Conservation (phyloP, 108 stramenopile genomes). For the Bacterosira constricta region DNA sequence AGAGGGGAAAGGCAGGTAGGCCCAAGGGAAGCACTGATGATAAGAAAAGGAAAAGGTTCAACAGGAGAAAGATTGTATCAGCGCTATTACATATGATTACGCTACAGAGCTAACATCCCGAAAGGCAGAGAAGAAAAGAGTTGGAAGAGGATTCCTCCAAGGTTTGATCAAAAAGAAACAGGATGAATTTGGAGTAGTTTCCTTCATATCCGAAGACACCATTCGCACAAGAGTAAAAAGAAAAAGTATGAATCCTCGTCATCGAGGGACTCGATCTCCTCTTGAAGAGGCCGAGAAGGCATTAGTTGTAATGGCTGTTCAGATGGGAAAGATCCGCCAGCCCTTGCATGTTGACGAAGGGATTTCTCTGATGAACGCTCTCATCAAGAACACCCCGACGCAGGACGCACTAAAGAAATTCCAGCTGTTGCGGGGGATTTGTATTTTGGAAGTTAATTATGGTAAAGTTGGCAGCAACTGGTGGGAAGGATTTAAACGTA, state of each 20-base stretch:
- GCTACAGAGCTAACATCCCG: neutral
- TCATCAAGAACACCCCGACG: neutral
- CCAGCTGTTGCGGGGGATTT: neutral
- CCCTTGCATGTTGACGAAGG: neutral
- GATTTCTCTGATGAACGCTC: neutral
- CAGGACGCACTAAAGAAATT: neutral
- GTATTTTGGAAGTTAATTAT: neutral
- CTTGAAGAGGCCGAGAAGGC: neutral
- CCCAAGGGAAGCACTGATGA: too few relatives aligned
- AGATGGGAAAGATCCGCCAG: neutral
- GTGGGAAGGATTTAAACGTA: neutral
- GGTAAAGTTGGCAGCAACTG: neutral
- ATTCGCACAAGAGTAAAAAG: neutral
- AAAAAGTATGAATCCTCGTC: neutral
- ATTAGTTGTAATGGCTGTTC: neutral
- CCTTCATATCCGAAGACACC: neutral
- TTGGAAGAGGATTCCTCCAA: neutral
- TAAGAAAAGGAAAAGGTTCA: too few relatives aligned
- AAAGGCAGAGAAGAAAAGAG: neutral
- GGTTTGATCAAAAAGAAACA: neutral
- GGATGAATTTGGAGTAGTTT: neutral
- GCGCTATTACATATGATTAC: neutral
- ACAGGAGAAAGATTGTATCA: neutral
- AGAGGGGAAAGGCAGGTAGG: too few relatives aligned
- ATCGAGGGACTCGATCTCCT: neutral